These are phyloP conservation scores for Monilinia laxa DNA, from an alignment of 2,329 filamentous ascomycete genomes.

Conservation along the genomic window DNA sequence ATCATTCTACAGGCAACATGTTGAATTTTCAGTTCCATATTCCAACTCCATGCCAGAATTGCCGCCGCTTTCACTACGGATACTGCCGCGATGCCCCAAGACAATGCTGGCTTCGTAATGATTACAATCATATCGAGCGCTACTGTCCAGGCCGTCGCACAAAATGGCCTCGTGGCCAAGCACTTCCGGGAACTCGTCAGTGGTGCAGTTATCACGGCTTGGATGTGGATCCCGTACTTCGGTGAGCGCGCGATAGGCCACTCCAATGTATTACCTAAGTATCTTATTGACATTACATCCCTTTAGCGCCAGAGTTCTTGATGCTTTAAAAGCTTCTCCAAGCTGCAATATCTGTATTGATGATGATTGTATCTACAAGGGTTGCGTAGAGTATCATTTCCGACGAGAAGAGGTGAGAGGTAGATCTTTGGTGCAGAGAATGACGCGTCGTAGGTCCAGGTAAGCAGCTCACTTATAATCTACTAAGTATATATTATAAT, in stretches of 20 bases:
- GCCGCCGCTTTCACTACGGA: conserved; percentile 32
- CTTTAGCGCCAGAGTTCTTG: conserved; percentile 27
- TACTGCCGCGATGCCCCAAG: conserved; percentile 25
- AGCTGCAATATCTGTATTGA: conserved; percentile 32
- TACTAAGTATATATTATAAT: neutral
- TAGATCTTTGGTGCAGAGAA: conserved; percentile 26
- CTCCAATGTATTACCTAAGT: neutral
- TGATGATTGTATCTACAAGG: conserved; percentile 32
- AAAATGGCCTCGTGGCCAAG: conserved; percentile 22
- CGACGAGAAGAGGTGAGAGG: conserved; percentile 20
- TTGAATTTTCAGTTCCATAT: conserved; percentile 26
- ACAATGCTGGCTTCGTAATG: conserved; percentile 29
- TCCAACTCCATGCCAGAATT: conserved; percentile 31
- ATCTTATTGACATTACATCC: neutral
- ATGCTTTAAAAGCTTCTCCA: conserved; percentile 32
- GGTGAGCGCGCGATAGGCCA: neutral
- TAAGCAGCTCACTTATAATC: neutral
- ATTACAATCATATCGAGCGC: conserved; percentile 31
- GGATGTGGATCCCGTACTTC: conserved; percentile 26
- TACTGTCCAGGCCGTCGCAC: conserved; percentile 30
- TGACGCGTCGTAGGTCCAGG: conserved; percentile 22
- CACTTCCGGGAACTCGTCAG: conserved; percentile 29
- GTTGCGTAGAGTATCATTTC: conserved; percentile 29
- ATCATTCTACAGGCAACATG: conserved; percentile 1
- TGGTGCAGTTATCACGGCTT: conserved; percentile 33